phyloP scores from a whole-genome alignment of 2,329 filamentous ascomycete genomes.

The Penicillium sclerotigenum region DNA sequence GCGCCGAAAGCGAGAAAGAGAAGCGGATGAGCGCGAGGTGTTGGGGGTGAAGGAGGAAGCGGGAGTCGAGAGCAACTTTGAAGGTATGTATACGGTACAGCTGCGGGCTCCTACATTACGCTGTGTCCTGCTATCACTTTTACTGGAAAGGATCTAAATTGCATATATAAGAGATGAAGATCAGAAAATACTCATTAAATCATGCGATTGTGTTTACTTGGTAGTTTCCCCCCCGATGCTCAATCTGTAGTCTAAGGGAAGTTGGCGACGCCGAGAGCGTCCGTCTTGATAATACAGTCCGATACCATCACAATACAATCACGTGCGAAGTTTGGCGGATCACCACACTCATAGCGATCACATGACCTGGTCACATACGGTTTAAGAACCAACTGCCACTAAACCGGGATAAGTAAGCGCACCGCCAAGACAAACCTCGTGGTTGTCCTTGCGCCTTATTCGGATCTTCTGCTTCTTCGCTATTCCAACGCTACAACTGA shows the following conservation, averaged over 20 bases:
- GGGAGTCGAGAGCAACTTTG: slow-evolving; percentile 20
- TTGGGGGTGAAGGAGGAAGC: slow-evolving; percentile 19
- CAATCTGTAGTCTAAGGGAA: slow-evolving; percentile 3
- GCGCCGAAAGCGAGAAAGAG: slow-evolving; percentile 12
- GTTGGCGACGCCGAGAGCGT: slow-evolving; percentile 6
- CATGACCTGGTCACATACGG: slow-evolving; percentile 4
- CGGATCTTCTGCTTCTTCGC: slow-evolving; percentile 20
- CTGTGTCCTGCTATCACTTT: neutral
- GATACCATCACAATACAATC: neutral
- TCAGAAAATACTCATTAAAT: neutral
- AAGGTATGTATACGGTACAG: slow-evolving; percentile 22
- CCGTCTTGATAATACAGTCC: slow-evolving; percentile 1
- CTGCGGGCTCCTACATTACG: slow-evolving; percentile 8
- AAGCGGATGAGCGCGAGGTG: slow-evolving; percentile 19
- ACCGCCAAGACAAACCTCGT: slow-evolving; percentile 29
- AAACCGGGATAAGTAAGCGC: slow-evolving; percentile 16
- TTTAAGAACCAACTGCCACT: slow-evolving; percentile 7
- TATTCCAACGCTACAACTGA: slow-evolving; percentile 19
- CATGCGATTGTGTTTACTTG: neutral
- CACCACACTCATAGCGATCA: neutral
- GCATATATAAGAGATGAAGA: neutral
- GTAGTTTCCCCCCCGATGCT: neutral
- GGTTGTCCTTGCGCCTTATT: slow-evolving; percentile 25
- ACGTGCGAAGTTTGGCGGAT: neutral
- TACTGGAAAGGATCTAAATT: neutral